These are phyloP conservation scores for Phylloporus scabripes DNA, from an alignment of 768 basidiomycete genomes.

Conservation along the genomic window DNA sequence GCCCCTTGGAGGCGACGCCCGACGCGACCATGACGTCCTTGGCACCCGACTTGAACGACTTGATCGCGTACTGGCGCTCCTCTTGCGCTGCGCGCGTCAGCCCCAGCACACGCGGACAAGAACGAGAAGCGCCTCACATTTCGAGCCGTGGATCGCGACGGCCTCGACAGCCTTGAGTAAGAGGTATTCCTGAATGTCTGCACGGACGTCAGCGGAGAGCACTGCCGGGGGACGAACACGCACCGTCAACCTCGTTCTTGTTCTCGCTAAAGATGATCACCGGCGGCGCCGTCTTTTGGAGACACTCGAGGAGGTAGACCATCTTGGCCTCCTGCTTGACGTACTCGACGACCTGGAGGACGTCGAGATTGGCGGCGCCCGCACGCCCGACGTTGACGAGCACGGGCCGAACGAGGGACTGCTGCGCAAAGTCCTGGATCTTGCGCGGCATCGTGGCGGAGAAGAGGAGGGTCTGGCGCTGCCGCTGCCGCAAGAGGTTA, in stretches of 20 bases:
- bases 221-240: conserved; percentile 11
- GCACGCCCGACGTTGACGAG: conserved; percentile 97
- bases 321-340: conserved; percentile 99
- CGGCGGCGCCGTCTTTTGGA: conserved; percentile 97
- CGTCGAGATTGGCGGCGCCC: conserved; percentile 95
- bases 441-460: conserved; percentile 99
- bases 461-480: conserved; percentile 94
- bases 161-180: conserved; percentile 96
- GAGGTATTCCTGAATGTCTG: conserved; percentile 98
- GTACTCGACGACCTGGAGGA: conserved; percentile 95
- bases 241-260: conserved; percentile 99
- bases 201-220: not conserved
- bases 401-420: conserved; percentile 91
- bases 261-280: conserved; percentile 98
- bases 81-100: conserved; percentile 69
- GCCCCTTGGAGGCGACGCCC: conserved; percentile 94
- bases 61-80: conserved; percentile 98
- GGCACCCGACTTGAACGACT: conserved; percentile 92
- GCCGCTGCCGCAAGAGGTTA: conserved; percentile 53
- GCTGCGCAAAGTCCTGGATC: conserved; percentile 97
- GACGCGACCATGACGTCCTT: conserved; percentile 99
- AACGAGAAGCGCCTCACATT: conserved; percentile 57
- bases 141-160: conserved; percentile 97
- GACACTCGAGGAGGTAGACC: conserved; percentile 95
- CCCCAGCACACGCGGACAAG: not conserved